Evolutionary conservation across 2,329 filamentous ascomycete genomes (phyloP), one percentile per base, ranked within the genome.

Genomic region (Cladophialophora bantiana): DNA sequence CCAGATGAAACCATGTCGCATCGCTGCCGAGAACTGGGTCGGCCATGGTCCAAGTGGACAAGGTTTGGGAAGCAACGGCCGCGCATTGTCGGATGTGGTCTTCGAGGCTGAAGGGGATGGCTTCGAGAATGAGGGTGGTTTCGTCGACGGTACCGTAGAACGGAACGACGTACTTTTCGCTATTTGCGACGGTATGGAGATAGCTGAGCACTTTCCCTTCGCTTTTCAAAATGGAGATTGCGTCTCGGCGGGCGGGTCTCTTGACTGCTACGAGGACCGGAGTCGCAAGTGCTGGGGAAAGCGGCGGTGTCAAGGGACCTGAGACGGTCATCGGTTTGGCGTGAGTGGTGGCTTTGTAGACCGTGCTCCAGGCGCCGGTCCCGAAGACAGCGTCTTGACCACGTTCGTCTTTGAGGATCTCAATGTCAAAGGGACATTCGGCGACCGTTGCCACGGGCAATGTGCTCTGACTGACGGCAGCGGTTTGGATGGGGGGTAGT

Each of bases 281-380:
- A 10, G 63, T 20, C n/a, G 53, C 52, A 9, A 50, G 35, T 26
- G 64, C 71, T 34, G 62, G 70, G 26, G 73, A 71, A 7, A 71
- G 71, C 36, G 80, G 78, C 12, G 80, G 80, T 57, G 76, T 78
- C 15, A 78, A 76, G 45, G 66, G 50, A 20, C 36, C 48, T 10
- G 59, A 63, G 35, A 57, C n/a, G 3, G 45, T 38, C n/a, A 53
- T 15, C 15, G 26, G 26, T 35, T 58, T 62, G 54, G 64, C 26
- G n/a, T 52, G 59, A 18, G 62, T 61, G 20, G 52, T 69, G 56
- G 74, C 82, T 67, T 78, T 79, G 72, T 80, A 82, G 18, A 84
- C 82, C 18, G 77, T 78, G 67, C 82, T 83, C 81, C 82, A 83
- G 18, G 77, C 80, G 31, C 82, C 82, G 42, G 75, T 76, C 31